phyloP scores from a whole-genome alignment of 2,329 filamentous ascomycete species.

The Atkinsonella texensis region DNA sequence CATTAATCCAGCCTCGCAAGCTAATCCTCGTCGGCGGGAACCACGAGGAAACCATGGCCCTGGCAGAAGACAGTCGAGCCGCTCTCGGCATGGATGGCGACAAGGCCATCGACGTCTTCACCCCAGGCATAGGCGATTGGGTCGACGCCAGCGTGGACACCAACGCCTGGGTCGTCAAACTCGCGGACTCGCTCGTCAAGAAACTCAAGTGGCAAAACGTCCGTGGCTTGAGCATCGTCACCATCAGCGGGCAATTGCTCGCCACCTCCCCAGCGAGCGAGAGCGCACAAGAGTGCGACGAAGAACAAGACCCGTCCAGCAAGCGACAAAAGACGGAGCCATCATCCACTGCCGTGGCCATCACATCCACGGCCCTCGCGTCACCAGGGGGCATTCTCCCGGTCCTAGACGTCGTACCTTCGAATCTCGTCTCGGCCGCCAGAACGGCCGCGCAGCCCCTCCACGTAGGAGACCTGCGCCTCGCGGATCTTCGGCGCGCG shows the following conservation, averaged over 20 bases:
- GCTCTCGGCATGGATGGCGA: slow-evolving; percentile 41
- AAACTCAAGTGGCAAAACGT: slow-evolving; percentile 92
- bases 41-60: slow-evolving; percentile 60
- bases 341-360: slow-evolving; percentile 12
- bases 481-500: slow-evolving; percentile 75
- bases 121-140: slow-evolving; percentile 58
- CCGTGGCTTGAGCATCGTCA: slow-evolving; percentile 78
- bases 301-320: slow-evolving; percentile 31
- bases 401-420: slow-evolving; percentile 42
- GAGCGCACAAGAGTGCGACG: slow-evolving; percentile 17
- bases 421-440: slow-evolving; percentile 55
- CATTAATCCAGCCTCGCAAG: slow-evolving; percentile 86
- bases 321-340: slow-evolving; percentile 38
- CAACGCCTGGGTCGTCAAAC: slow-evolving; percentile 90
- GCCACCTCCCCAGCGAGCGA: slow-evolving; percentile 35
- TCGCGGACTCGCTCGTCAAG: slow-evolving; percentile 74
- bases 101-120: slow-evolving; percentile 61
- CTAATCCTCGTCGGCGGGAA: slow-evolving; percentile 82
- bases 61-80: slow-evolving; percentile 71
- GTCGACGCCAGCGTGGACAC: slow-evolving; percentile 94
- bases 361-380: slow-evolving; percentile 8
- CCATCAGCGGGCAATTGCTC: slow-evolving; percentile 64
- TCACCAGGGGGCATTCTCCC: slow-evolving; percentile 24
- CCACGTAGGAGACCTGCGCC: slow-evolving; percentile 83
- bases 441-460: slow-evolving; percentile 73